Evolutionary conservation across 2,329 filamentous ascomycete species (phyloP), one percentile per base, ranked within the genome.

Genomic region (Phaeoacremonium minimum): DNA sequence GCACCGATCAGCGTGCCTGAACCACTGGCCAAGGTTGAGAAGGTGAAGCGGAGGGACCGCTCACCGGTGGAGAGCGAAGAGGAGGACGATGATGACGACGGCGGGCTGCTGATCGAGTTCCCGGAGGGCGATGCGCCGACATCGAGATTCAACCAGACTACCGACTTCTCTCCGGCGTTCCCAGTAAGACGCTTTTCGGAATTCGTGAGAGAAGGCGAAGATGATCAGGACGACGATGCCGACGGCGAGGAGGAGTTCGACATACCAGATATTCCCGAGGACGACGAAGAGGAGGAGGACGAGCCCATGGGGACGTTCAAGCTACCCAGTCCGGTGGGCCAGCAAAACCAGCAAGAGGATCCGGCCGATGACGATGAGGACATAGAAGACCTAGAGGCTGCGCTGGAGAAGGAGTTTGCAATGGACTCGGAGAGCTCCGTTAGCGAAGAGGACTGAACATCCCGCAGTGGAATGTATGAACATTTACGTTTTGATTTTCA

Each of bases 381-480:
- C 35, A 43, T 61, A 32, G 74, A 75, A 40, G 73, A 75, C 49
- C 55, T 80, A 28, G 75, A 74, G 36, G 73, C 71, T 15, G 75
- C 79, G 47, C 63, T 82, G 52, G 74, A 76, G 46, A 73, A 73
- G 7, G 71, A 69, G 28, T 61, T 75, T 40, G 58, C 63, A 42
- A 63, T 68, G 18, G 75, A 78, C 14, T 60, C 67, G 35, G 78
- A 83, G 55, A 83, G 78, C 46, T 77, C 80, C 47, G 77, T 83
- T 36, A 83, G 79, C 46, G 79, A 83, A 52, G 79, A 83, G 53
- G 79, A 83, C 52, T 83, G 59, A 45, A n/a, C n/a, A n/a, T n/a
- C n/a, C n/a, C n/a, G n/a, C n/a, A n/a, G n/a, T n/a, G n/a, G n/a
- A n/a, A n/a, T n/a, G n/a, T n/a, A n/a, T n/a, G n/a, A n/a, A n/a